Percentiles rank a stretch among this genome's conserved stretches.
phyloP scores from a whole-genome alignment of 2,329 filamentous ascomycete species.

The Aspergillus udagawae region DNA sequence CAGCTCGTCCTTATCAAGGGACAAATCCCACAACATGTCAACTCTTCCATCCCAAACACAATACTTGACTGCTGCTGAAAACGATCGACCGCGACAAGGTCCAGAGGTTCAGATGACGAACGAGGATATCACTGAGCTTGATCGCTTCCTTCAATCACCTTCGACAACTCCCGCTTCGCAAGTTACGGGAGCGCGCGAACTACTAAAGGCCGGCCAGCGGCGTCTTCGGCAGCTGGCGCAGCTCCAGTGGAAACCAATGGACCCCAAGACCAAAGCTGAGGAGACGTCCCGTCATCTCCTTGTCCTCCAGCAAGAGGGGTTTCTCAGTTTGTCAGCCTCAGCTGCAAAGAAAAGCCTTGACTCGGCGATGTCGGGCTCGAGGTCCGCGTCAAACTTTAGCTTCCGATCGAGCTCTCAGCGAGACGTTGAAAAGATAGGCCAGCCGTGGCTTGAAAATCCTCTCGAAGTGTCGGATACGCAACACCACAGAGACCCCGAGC shows the following conservation, averaged over 20 bases:
- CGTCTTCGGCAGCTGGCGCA: slow-evolving; percentile 34
- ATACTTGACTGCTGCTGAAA: slow-evolving; percentile 2
- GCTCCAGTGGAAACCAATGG: slow-evolving; percentile 24
- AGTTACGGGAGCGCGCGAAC: slow-evolving; percentile 23
- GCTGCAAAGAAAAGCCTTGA: slow-evolving; percentile 19
- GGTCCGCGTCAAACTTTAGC: slow-evolving; percentile 12
- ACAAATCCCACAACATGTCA: slow-evolving; percentile 22
- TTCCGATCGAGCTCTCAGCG: slow-evolving; percentile 28
- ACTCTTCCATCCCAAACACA: slow-evolving; percentile 10
- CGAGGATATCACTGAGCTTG: slow-evolving; percentile 33
- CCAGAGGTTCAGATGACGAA: slow-evolving; percentile 20
- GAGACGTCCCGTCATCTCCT: slow-evolving; percentile 25
- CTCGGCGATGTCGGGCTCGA: slow-evolving; percentile 12
- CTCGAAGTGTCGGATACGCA: slow-evolving; percentile 13
- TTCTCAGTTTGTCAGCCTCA: slow-evolving; percentile 17
- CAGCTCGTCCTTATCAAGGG: slow-evolving; percentile 22
- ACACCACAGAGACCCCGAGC: slow-evolving; percentile 14
- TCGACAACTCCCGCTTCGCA: slow-evolving; percentile 17
- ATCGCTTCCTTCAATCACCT: slow-evolving; percentile 34
- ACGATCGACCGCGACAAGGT: slow-evolving; percentile 7
- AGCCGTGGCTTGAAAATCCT: slow-evolving; percentile 33
- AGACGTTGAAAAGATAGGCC: slow-evolving; percentile 36
- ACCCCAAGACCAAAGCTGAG: slow-evolving; percentile 21
- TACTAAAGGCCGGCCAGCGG: slow-evolving; percentile 30
- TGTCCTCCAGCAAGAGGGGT: slow-evolving; percentile 29